phyloP scores from a whole-genome alignment of 345 rosid species.

The Melaleuca alternifolia region DNA sequence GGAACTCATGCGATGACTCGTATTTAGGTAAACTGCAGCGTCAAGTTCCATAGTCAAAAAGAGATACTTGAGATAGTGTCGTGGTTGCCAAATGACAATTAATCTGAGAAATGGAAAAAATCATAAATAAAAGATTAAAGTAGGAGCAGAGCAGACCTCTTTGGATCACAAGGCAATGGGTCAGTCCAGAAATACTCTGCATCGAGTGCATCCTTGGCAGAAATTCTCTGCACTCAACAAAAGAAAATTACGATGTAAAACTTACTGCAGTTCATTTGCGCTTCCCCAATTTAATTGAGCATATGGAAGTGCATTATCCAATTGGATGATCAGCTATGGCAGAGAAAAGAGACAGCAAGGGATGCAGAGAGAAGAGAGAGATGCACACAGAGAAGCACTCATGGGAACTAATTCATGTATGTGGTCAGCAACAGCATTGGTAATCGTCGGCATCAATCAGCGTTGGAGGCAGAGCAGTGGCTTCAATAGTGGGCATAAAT shows the following conservation, averaged over 20 bases:
- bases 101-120: background rate
- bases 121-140: background rate
- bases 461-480: background rate
- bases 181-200: constrained; percentile 98
- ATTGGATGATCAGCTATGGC: background rate
- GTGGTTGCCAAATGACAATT: background rate
- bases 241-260: background rate
- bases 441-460: background rate
- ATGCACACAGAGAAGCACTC: background rate
- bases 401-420: background rate
- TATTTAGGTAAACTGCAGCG: constrained; percentile 65
- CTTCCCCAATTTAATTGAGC: background rate
- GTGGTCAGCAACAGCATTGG: background rate
- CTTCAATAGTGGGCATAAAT: background rate
- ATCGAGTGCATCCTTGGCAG: constrained; percentile 92
- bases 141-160: constrained; percentile 34
- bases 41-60: background rate
- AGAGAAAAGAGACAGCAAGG: background rate
- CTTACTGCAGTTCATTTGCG: background rate
- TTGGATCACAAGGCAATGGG: constrained; percentile 92
- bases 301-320: background rate
- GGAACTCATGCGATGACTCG: constrained; percentile 94
- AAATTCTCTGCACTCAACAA: constrained; percentile 52
- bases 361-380: background rate
- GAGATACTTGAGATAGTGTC: background rate